Base-by-base conservation (phyloP, 2,329 filamentous ascomycete species). In the Cercospora nicotianae region DNA sequence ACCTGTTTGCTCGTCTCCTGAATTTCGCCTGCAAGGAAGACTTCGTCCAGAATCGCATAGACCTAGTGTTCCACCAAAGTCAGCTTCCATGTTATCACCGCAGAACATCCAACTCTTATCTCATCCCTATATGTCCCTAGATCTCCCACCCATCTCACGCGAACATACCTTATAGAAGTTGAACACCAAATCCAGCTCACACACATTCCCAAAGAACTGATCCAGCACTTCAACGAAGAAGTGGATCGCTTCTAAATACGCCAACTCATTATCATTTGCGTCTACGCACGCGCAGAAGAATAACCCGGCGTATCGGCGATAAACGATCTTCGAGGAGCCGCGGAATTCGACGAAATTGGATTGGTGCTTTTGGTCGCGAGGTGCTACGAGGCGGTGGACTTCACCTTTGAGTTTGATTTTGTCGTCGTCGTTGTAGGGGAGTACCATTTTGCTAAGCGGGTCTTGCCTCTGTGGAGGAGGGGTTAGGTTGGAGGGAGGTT, bases 241-340 rank as follows among this genome's bases (percentile, higher is more conserved):
- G 82, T 99, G 95, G 77, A 99, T 97, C 6, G 94, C 95, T 82
- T 99, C 95, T 68, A 99, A 87, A 78, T 93, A 98, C 28, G 95
- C 94, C 69, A 99, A 85, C 84, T 99, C 95, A 82, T 98, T 99
- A 81, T 99, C 95, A 81, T 97, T 98, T 62, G 94, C 96, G 82
- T 99, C 95, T 79, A 99, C 95, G 81, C 95, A 98, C 64, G 94
- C 96, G 85, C 95, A 99, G 85, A 99, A 99, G 87, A 99, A 99
- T 67, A 99, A 89, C 0, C 95, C 95, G 0, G 95, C 95, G 82
- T 99, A 99, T 70, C 95, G 91, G 55, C 96, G 91, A 84, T 99
- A 99, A 64, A 99, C 93, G 75, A 99, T 91, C 84, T 97, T 98
- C 79, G 94, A 81, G 74, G 80, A 93, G 82, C 93, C 92, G 73